Conservation (phyloP, 148 eudicot species). For the Arbutus unedo region DNA sequence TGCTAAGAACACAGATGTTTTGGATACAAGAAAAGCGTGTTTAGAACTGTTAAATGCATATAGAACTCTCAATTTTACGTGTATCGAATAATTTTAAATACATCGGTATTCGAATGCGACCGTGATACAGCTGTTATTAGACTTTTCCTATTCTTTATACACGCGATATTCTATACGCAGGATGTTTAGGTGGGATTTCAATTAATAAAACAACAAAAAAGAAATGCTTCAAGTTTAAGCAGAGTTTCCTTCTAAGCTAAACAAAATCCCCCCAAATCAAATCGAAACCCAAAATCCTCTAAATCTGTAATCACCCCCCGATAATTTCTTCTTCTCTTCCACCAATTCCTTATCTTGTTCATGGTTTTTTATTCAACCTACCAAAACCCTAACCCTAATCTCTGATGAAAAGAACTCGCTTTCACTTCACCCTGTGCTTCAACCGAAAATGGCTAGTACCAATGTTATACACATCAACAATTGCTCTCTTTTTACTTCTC, state of each 20-base stretch:
- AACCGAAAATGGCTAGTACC: slow-evolving; percentile 35
- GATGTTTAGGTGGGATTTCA: no score
- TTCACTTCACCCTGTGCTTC: slow-evolving; percentile 13
- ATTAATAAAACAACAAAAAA: no score
- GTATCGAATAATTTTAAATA: no score
- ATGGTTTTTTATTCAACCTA: not conserved
- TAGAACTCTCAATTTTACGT: no score
- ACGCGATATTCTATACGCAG: no score
- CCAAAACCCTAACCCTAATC: slow-evolving; percentile 21
- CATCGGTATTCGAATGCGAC: no score
- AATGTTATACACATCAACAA: slow-evolving; percentile 13
- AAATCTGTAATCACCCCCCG: not conserved
- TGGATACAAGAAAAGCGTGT: no score
- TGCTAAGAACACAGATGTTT: no score
- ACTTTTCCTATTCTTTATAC: no score
- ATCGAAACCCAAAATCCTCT: no score
- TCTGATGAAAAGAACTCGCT: slow-evolving; percentile 33
- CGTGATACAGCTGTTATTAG: no score
- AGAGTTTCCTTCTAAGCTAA: slow-evolving; percentile 7
- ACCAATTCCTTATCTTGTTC: not conserved
- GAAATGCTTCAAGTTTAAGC: not conserved
- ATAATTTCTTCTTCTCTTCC: not conserved
- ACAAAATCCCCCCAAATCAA: not conserved
- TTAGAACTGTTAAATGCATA: no score
- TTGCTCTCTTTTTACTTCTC: slow-evolving; percentile 18